Conservation (phyloP, 768 basidiomycete species). For the Lepiota subincarnata region DNA sequence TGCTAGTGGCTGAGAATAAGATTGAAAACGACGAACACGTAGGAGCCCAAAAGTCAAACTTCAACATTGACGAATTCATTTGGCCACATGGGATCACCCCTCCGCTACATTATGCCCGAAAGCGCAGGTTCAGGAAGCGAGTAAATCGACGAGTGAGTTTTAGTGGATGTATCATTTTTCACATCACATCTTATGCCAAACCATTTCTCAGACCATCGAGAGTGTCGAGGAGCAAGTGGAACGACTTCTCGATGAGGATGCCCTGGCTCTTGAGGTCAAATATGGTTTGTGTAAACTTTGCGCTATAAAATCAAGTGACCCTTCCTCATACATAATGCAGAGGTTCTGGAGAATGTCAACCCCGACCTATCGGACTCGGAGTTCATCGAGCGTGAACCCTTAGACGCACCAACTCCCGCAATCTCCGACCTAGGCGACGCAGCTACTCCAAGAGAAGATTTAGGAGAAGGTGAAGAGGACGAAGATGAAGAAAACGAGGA, state of each 20-base stretch:
- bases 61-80: conserved; percentile 93
- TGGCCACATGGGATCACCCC: conserved; percentile 97
- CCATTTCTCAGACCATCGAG: conserved; percentile 70
- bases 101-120: conserved; percentile 84
- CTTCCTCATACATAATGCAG: conserved; percentile 30
- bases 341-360: conserved; percentile 85
- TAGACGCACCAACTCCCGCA: conserved; percentile 70
- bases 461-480: conserved; percentile 54
- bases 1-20: conserved; percentile 85
- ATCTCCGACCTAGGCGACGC: conserved; percentile 64
- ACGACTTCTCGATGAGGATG: conserved; percentile 76
- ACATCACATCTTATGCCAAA: background rate
- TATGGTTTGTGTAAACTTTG: conserved; percentile 49
- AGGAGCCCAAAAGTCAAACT: conserved; percentile 51
- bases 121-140: conserved; percentile 88
- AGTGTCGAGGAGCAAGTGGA: conserved; percentile 94
- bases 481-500: conserved; percentile 56
- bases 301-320: background rate
- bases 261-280: conserved; percentile 68
- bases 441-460: conserved; percentile 53
- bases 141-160: conserved; percentile 70
- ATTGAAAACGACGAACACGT: conserved; percentile 67
- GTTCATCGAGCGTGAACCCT: conserved; percentile 67
- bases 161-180: background rate
- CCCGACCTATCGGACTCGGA: conserved; percentile 89